phyloP scores from a whole-genome alignment of 306 rosid genomes.

The Parietaria judaica region DNA sequence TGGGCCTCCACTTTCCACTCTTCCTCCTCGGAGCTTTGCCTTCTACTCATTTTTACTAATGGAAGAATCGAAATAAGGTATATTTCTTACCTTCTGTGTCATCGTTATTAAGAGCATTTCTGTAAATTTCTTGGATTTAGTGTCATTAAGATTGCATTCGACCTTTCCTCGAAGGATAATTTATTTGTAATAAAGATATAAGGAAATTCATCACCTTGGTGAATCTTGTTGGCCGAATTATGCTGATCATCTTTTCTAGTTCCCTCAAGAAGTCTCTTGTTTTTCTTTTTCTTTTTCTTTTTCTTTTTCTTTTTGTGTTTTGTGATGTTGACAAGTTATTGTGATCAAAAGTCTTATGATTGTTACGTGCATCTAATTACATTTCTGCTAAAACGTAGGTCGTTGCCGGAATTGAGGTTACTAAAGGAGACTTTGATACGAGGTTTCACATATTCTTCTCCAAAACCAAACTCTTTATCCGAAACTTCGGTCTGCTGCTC shows the following conservation, averaged over 20 bases:
- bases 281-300: neutral
- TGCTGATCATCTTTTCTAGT: too few relatives aligned
- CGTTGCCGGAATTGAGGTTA: conserved; percentile 64
- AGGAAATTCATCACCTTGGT: too few relatives aligned
- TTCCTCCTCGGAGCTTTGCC: conserved; percentile 39
- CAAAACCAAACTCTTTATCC: conserved; percentile 44
- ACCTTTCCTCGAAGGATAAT: too few relatives aligned
- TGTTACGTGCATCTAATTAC: neutral
- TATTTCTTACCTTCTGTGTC: too few relatives aligned
- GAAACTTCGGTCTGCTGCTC: conserved; percentile 57
- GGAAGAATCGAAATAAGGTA: conserved; percentile 85
- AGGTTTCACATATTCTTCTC: conserved; percentile 56
- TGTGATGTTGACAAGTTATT: neutral
- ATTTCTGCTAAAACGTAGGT: conserved; percentile 37
- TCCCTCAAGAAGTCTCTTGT: neutral
- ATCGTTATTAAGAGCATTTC: too few relatives aligned
- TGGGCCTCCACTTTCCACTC: conserved; percentile 73
- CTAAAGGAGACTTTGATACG: conserved; percentile 52
- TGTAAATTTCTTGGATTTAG: too few relatives aligned
- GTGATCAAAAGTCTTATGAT: neutral
- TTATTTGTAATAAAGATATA: too few relatives aligned
- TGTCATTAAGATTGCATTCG: too few relatives aligned
- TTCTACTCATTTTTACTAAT: conserved; percentile 44
- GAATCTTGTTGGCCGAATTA: too few relatives aligned
- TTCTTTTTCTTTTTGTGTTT: neutral